Base-by-base conservation (phyloP, 148 eudicot genomes). In the Vaccinium vitisidaea region DNA sequence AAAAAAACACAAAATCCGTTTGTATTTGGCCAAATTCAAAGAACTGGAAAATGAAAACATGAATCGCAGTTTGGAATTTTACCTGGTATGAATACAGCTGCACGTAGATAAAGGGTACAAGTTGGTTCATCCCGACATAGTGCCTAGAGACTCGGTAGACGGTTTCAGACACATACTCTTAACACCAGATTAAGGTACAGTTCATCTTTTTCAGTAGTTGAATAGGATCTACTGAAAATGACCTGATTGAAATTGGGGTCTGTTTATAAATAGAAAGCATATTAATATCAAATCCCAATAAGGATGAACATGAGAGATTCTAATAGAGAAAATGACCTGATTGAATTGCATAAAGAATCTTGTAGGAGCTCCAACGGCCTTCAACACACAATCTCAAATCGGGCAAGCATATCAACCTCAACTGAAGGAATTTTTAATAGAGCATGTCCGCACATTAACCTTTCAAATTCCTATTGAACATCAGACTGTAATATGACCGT, bases 171-270 rank as follows among this genome's bases (percentile, higher is more conserved):
- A 96, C 98, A 87, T 88, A 96, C 86, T 96, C 99, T 36, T 25
- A 96, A 85, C n/a, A 94, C 99, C 55, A 96, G 93, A 80, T 96
- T 96, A 78, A 96, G 93, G 90, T 94, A 96, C 75, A 96, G 92
- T 85, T 94, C 98, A 46, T 94, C 94, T 86, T 94, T 94, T 30
- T 94, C 98, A 59, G 94, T 96, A 79, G 94, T 93, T 32, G 99
- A 96, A 85, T 86, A 92, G 88, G 94, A 96, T 2, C 39, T 36
- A 36, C 39, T 36, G 39, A 36, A 36, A 36, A 2, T 36, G 39
- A 36, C 39, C 39, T 2, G 39, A 36, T 36, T 36, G 39, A 36
- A 36, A 36, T 36, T 36, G 39, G 46, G 46, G 46, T 43, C 2
- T 43, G 46, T 43, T 43, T 43, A 43, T 43, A 43, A 43, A 43